Conservation (phyloP, 192 early-diverging fungal species). For the Bifiguratus adelaidae region DNA sequence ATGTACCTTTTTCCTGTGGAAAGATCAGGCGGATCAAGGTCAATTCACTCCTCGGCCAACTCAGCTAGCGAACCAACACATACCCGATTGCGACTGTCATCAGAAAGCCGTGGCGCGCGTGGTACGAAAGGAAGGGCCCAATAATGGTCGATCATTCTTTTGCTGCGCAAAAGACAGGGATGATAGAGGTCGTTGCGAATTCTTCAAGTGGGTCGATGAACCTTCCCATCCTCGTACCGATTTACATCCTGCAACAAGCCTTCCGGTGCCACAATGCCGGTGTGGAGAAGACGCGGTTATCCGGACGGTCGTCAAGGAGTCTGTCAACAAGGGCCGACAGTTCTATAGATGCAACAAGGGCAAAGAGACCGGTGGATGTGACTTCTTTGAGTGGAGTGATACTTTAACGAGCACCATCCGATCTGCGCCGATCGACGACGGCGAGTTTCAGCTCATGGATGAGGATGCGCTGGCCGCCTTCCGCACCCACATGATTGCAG, state of each 20-base stretch:
- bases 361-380: slow-evolving; percentile 9
- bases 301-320: slow-evolving; percentile 30
- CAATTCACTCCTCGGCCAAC: no score
- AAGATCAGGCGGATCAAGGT: neutral
- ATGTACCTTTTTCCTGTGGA: slow-evolving; percentile 12
- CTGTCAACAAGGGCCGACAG: slow-evolving; percentile 42
- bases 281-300: slow-evolving; percentile 16
- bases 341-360: slow-evolving; percentile 35
- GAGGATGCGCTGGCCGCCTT: neutral
- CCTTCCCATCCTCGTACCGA: neutral
- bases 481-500: neutral
- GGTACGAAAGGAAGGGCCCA: slow-evolving; percentile 32
- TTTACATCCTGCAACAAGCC: neutral
- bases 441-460: neutral
- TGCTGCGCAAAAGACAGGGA: slow-evolving; percentile 25
- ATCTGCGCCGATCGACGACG: neutral
- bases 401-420: neutral
- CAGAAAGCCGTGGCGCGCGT: slow-evolving; percentile 18
- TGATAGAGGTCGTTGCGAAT: slow-evolving; percentile 25
- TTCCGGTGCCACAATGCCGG: neutral
- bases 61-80: no score
- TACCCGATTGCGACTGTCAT: slow-evolving; percentile 27
- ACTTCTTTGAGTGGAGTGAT: slow-evolving; percentile 5
- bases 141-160: slow-evolving; percentile 40
- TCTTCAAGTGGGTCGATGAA: slow-evolving; percentile 51